Evolutionary conservation across 805 yeast species (phyloP).

Genomic region (Sugiyamaella americana): DNA sequence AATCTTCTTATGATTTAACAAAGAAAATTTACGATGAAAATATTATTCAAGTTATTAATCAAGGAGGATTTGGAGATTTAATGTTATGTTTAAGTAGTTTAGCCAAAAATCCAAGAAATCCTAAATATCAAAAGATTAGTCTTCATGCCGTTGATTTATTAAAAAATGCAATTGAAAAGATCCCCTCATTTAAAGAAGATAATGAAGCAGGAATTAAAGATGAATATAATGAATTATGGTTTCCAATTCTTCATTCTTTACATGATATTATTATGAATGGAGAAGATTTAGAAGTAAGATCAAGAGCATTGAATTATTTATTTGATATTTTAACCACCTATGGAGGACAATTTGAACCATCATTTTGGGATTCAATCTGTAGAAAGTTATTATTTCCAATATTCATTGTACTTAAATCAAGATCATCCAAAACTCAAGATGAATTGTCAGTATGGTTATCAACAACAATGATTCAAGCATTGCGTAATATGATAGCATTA

Average conservation of each 20-base stretch:
- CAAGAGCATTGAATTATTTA: constrained; percentile 74
- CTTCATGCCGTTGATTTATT: constrained; percentile 75
- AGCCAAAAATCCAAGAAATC: constrained; percentile 67
- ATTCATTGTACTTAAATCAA: constrained; percentile 68
- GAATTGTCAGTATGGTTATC: constrained; percentile 93
- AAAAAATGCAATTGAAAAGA: constrained; percentile 51
- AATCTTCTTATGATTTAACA: constrained; percentile 57
- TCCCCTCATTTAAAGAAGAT: constrained; percentile 38
- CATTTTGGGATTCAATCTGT: constrained; percentile 80
- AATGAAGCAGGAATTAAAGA: constrained; percentile 23
- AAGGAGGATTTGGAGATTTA: constrained; percentile 61
- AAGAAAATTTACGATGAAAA: constrained; percentile 56
- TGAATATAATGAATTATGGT: constrained; percentile 52
- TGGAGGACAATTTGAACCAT: constrained; percentile 68
- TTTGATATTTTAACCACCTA: constrained; percentile 75
- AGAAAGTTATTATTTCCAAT: constrained; percentile 80
- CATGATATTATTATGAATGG: constrained; percentile 90
- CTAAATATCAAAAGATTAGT: constrained; percentile 67
- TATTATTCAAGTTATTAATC: constrained; percentile 55
- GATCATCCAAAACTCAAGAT: constrained; percentile 75
- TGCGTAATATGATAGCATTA: constrained; percentile 78
- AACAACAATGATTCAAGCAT: constrained; percentile 91
- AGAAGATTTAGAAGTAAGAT: constrained; percentile 88
- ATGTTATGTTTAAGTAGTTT: constrained; percentile 72
- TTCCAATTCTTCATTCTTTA: constrained; percentile 78